Percentiles rank a stretch among this genome's conserved stretches.
Evolutionary conservation across 2,329 filamentous ascomycete genomes (phyloP).

Genomic region (Tolypocladium ophioglossoides): DNA sequence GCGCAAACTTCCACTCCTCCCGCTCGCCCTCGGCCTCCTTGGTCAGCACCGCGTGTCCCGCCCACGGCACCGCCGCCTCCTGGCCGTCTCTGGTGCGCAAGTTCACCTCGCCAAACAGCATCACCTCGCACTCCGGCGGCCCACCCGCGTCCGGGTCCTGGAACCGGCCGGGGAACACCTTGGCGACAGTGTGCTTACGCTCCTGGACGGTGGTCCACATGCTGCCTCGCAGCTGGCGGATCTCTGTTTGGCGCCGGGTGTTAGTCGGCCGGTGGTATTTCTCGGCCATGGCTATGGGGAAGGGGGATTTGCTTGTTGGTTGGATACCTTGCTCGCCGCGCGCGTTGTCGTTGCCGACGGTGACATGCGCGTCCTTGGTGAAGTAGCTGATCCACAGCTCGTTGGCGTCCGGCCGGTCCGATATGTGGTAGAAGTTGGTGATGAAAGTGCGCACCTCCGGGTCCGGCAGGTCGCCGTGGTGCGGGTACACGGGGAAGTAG

Average conservation of each 20-base stretch:
- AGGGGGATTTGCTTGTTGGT: no score
- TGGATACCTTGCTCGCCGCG: slow-evolving; percentile 24
- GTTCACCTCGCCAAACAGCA: slow-evolving; percentile 20
- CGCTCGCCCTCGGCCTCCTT: slow-evolving; percentile 10
- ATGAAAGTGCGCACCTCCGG: slow-evolving; percentile 26
- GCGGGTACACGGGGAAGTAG: slow-evolving; percentile 21
- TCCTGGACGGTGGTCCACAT: slow-evolving; percentile 33
- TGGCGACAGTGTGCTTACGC: slow-evolving; percentile 28
- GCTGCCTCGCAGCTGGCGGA: slow-evolving; percentile 25
- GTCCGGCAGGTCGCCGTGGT: slow-evolving; percentile 17
- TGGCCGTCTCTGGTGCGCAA: slow-evolving; percentile 16
- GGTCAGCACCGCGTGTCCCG: slow-evolving; percentile 18
- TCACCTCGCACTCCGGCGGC: slow-evolving; percentile 18
- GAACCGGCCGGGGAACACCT: slow-evolving; percentile 31
- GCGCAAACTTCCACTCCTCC: slow-evolving; percentile 21
- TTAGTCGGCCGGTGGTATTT: neutral
- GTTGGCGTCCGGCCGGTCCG: slow-evolving; percentile 29
- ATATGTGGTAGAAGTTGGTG: slow-evolving; percentile 31
- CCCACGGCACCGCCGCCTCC: slow-evolving; percentile 16
- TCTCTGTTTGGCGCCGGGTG: slow-evolving; percentile 18
- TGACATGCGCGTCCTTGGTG: slow-evolving; percentile 27
- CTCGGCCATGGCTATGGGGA: no score
- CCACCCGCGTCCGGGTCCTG: slow-evolving; percentile 4
- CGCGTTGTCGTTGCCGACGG: slow-evolving; percentile 29
- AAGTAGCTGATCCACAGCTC: slow-evolving; percentile 34